Evolutionary conservation across 148 eudicot genomes (phyloP), one percentile per base, ranked within the genome.

Genomic region (Nyssa sinensis): DNA sequence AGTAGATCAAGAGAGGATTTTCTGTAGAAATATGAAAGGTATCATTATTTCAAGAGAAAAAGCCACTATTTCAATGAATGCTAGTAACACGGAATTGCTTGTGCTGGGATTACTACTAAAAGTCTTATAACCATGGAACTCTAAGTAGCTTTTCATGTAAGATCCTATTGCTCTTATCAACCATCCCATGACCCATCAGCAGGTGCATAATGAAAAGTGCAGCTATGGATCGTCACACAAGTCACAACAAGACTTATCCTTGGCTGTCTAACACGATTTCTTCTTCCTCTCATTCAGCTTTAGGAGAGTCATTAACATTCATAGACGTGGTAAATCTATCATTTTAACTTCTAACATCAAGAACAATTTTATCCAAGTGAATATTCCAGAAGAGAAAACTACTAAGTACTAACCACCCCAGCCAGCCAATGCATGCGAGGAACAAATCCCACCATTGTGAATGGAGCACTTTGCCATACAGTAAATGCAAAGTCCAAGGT

Each of bases 391-490:
- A 28, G 17, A 31, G 23, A 28, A 61, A 62, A 72, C 34, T 29
- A 77, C 77, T n/a, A n/a, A n/a, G n/a, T n/a, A n/a, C n/a, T 31
- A 70, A 90, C 94, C 94, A 86, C 81, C 65, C 76, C 82, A 41
- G 77, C 80, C 66, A 86, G 68, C 93, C 88, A 82, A 77, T 88
- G 91, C 88, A 89, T 86, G 57, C 91, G 91, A 67, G 96, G 93
- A 57, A 89, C 90, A 74, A 89, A 91, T 33, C 96, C 96, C 62
- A 91, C 93, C 93, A 91, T 91, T 57, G 91, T 78, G 33, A 73
- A 76, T 70, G 96, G 91, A 72, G 93, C 90, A 84, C 86, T 88
- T 80, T 85, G 91, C 96, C 96, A 91, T 28, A 87, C 86, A n/a
- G 83, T 74, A 64, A 87, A 89, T 41, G 93, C 96, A 80, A 89